Base-by-base conservation (phyloP, 73 alveolate genomes). In the Breviolum minutum region DNA sequence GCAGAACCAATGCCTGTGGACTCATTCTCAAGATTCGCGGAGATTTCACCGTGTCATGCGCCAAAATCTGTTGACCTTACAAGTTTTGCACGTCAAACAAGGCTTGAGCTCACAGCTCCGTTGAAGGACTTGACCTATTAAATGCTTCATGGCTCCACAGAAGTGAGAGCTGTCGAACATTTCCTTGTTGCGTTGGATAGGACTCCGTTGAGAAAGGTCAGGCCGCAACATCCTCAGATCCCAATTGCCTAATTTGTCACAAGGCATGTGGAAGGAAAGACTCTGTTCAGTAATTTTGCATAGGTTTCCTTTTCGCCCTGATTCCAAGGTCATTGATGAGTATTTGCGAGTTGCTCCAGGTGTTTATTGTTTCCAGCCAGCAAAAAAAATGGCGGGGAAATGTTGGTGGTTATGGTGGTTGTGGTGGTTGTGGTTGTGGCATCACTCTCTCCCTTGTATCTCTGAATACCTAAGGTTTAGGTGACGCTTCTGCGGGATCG, bases 331-430 rank as follows among this genome's bases (percentile, higher is more conserved):
- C 77, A 82, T 91, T 13, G 97, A 91, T 24, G 76, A 77, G 14
- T 91, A 71, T 64, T 79, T 91, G 77, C 87, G 97, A 8, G 85
- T 91, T 26, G 97, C 97, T 22, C 97, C 97, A 2, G 97, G 97
- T 20, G 79, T 91, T 60, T 91, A 54, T 79, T 91, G 97, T 73
- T 22, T 27, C 87, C 26, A 48, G 84, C 40, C 83, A n/a, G 63
- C 61, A 79, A 11, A 9, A 17, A n/a, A 27, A 8, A 6, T 10
- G 86, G 86, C 7, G 20, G 14, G 27, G 7, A 61, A 5, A 24
- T 22, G 11, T 24, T 10, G 86, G 86, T 77, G 0, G 14, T 79
- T 7, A 29, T 13, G 2, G 11, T 29, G 1, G 26, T 73, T 73
- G 10, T 30, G 4, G 82, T 16, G 9, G 82, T 22, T 24, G 40